Percentiles rank a stretch among this genome's conserved stretches.
Evolutionary conservation across 768 basidiomycete species (phyloP).

Genomic region (Grammothele lineata): DNA sequence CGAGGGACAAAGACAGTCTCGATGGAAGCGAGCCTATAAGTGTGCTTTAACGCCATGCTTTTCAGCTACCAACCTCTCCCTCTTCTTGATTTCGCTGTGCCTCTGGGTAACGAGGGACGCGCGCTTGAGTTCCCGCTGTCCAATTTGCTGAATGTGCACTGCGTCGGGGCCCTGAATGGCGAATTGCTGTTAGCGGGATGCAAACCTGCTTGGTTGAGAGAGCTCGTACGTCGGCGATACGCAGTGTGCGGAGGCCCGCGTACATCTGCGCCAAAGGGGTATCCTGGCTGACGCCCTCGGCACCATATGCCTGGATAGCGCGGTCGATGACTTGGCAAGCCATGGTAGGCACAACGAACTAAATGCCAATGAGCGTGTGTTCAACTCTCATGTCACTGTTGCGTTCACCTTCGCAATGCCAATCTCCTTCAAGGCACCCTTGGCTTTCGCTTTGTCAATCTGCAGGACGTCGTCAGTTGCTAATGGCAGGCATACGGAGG

Average conservation of each 20-base stretch:
- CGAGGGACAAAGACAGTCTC: too few species aligned
- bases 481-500: neutral
- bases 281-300: slow-evolving; percentile 94
- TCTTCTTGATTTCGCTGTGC: slow-evolving; percentile 51
- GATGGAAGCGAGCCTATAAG: slow-evolving; percentile 31
- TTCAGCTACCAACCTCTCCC: slow-evolving; percentile 55
- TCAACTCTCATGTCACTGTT: neutral
- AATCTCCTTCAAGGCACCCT: slow-evolving; percentile 96
- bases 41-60: slow-evolving; percentile 59
- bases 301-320: slow-evolving; percentile 94
- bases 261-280: slow-evolving; percentile 74
- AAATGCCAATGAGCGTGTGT: neutral
- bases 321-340: slow-evolving; percentile 86
- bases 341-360: slow-evolving; percentile 95
- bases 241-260: slow-evolving; percentile 80
- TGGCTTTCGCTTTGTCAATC: slow-evolving; percentile 90
- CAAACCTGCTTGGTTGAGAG: too few species aligned
- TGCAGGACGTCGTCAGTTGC: slow-evolving; percentile 29
- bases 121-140: slow-evolving; percentile 81
- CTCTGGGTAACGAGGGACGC: slow-evolving; percentile 57
- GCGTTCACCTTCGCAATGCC: slow-evolving; percentile 84
- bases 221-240: slow-evolving; percentile 83
- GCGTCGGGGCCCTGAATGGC: slow-evolving; percentile 74
- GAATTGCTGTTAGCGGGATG: too few species aligned
- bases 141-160: slow-evolving; percentile 95